Evolutionary conservation across 306 rosid species (phyloP).

Genomic region (Bauhinia variegata): DNA sequence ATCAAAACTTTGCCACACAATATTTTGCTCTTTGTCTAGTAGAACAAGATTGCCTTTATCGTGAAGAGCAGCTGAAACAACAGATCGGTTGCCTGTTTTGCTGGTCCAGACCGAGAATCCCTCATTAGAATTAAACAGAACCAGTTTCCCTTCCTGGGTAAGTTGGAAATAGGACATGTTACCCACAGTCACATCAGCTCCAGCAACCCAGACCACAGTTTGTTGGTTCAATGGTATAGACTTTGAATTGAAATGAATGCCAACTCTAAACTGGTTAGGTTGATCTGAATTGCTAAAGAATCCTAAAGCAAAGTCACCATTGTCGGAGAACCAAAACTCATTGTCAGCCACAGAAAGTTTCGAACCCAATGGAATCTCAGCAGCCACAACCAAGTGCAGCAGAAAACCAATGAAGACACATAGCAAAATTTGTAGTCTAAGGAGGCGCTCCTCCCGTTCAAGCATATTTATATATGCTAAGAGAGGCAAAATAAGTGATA

Average conservation of each 20-base stretch:
- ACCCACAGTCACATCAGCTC: constrained; percentile 57
- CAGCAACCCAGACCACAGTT: constrained; percentile 69
- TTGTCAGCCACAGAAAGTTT: constrained; percentile 55
- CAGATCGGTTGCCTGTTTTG: constrained; percentile 45
- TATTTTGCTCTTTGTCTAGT: constrained; percentile 43
- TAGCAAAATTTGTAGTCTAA: constrained; percentile 42
- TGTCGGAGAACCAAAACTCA: constrained; percentile 66
- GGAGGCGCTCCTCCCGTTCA: constrained; percentile 41
- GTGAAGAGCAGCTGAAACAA: constrained; percentile 61
- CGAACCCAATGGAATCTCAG: constrained; percentile 71
- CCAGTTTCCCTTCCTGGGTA: constrained; percentile 59
- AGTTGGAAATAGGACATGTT: constrained; percentile 65
- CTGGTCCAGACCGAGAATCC: constrained; percentile 56
- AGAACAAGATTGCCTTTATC: constrained; percentile 80
- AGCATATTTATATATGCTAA: constrained; percentile 53
- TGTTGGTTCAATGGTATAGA: constrained; percentile 57
- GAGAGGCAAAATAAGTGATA: constrained; percentile 27
- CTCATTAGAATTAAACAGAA: constrained; percentile 57
- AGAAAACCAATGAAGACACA: constrained; percentile 47
- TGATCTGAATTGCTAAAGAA: constrained; percentile 59
- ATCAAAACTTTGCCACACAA: constrained; percentile 77
- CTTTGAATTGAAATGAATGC: constrained; percentile 67
- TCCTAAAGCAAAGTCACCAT: constrained; percentile 78
- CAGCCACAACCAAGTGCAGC: constrained; percentile 44
- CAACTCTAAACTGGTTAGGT: constrained; percentile 57